Conservation (phyloP, 768 basidiomycete species). For the Mycena vitilis region DNA sequence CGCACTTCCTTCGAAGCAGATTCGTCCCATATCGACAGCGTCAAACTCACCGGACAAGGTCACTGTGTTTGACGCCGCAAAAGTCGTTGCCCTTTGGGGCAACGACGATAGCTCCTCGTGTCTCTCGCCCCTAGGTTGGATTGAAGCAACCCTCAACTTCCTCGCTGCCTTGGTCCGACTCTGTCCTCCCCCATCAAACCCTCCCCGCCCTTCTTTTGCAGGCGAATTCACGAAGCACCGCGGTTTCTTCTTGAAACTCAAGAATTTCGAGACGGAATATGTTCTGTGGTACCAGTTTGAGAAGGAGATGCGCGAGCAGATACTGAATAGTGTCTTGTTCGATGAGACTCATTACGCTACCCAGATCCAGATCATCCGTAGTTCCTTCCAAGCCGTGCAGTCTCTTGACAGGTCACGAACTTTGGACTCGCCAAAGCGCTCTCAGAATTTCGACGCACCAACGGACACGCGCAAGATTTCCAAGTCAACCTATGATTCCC, state of each 20-base stretch:
- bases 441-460: not conserved
- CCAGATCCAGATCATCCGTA: not conserved
- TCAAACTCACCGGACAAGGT: not conserved
- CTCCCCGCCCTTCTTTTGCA: not conserved
- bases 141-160: not conserved
- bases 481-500: constrained; percentile 3
- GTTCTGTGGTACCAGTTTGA: constrained; percentile 27
- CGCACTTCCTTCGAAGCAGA: not conserved
- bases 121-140: constrained; percentile 7
- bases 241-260: constrained; percentile 17
- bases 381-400: not conserved
- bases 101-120: constrained; percentile 3
- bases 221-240: constrained; percentile 11
- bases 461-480: not conserved
- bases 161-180: not conserved
- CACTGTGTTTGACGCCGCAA: not conserved
- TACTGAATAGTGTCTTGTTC: constrained; percentile 19
- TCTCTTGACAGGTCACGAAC: not conserved
- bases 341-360: constrained; percentile 1
- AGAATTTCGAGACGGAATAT: constrained; percentile 24
- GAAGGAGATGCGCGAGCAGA: constrained; percentile 9
- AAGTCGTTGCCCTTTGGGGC: not conserved
- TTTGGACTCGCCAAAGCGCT: not conserved
- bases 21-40: not conserved
- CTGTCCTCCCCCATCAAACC: not conserved